Percentiles rank a stretch among this genome's conserved stretches.
Evolutionary conservation across 2,329 filamentous ascomycete species (phyloP).

Genomic region (Lasiodiplodia sp.): DNA sequence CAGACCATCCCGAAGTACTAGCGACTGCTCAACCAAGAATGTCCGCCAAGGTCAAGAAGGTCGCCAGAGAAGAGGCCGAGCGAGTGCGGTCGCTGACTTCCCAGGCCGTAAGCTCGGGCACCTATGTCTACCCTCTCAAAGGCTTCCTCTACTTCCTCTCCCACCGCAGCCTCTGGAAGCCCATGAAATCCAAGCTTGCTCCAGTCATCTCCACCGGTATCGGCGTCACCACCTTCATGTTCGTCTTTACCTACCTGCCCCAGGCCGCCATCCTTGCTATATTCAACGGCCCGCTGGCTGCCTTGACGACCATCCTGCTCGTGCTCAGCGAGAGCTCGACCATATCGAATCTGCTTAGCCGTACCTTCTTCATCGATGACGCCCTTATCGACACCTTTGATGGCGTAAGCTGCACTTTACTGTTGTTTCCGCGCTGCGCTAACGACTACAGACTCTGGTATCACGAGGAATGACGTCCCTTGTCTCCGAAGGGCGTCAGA

Average conservation of each 20-base stretch:
- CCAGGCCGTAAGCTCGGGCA: slow-evolving; percentile 75
- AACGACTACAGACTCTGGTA: slow-evolving; percentile 54
- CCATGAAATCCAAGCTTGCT: slow-evolving; percentile 63
- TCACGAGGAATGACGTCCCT: slow-evolving; percentile 64
- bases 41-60: slow-evolving; percentile 62
- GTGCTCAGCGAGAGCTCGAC: slow-evolving; percentile 62
- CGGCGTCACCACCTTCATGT: slow-evolving; percentile 80
- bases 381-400: slow-evolving; percentile 90
- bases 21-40: slow-evolving; percentile 34
- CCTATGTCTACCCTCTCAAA: slow-evolving; percentile 85
- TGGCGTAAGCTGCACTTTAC: slow-evolving; percentile 55
- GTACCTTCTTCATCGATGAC: slow-evolving; percentile 80
- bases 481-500: slow-evolving; percentile 76
- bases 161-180: slow-evolving; percentile 66
- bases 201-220: slow-evolving; percentile 74
- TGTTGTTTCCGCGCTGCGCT: not conserved
- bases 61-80: slow-evolving; percentile 73
- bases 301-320: slow-evolving; percentile 74
- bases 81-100: slow-evolving; percentile 69
- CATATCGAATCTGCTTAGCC: slow-evolving; percentile 62
- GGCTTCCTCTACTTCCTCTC: slow-evolving; percentile 67
- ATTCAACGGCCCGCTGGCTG: slow-evolving; percentile 82
- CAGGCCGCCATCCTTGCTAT: slow-evolving; percentile 84
- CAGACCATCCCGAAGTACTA: not conserved
- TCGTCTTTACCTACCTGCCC: slow-evolving; percentile 84